Percentiles rank a stretch among this genome's conserved stretches.
phyloP scores from a whole-genome alignment of 2,329 filamentous ascomycete species.

The Fusarium sp. region DNA sequence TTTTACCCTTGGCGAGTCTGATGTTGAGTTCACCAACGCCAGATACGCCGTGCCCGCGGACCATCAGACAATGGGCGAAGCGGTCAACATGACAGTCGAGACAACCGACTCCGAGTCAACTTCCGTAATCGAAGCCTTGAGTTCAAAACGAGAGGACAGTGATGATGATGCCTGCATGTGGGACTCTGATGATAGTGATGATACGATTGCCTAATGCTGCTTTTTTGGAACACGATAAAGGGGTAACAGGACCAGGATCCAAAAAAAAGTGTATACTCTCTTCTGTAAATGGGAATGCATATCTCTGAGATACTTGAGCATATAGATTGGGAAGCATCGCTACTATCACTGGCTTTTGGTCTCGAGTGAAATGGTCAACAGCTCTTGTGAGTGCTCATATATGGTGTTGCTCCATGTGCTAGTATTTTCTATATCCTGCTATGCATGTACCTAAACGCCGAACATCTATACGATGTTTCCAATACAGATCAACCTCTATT shows the following conservation, averaged over 20 bases:
- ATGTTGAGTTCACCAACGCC: conserved; percentile 48
- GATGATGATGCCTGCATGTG: conserved; percentile 25
- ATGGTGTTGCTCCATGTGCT: conserved; percentile 20
- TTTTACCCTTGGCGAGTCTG: conserved; percentile 44
- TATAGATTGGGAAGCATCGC: not conserved
- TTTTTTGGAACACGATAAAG: not conserved
- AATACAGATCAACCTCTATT: conserved; percentile 68
- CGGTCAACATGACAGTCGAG: conserved; percentile 40
- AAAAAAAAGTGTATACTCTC: not conserved
- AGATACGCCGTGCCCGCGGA: conserved; percentile 46
- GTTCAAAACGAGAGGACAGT: conserved; percentile 8
- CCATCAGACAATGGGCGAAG: conserved; percentile 39
- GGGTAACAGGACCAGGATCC: not conserved
- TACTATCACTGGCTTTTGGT: not conserved
- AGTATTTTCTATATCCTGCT: conserved; percentile 7
- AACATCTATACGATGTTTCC: not conserved
- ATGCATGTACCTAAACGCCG: conserved; percentile 21
- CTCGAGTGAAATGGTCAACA: not conserved
- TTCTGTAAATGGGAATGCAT: not conserved
- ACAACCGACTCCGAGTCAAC: conserved; percentile 23
- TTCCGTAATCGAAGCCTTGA: conserved; percentile 7
- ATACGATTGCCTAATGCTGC: conserved; percentile 8
- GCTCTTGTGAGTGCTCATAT: not conserved
- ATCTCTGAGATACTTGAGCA: not conserved
- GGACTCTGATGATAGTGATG: conserved; percentile 14